phyloP scores from a whole-genome alignment of 2,329 filamentous ascomycete genomes.

The Fusarium nodosum region DNA sequence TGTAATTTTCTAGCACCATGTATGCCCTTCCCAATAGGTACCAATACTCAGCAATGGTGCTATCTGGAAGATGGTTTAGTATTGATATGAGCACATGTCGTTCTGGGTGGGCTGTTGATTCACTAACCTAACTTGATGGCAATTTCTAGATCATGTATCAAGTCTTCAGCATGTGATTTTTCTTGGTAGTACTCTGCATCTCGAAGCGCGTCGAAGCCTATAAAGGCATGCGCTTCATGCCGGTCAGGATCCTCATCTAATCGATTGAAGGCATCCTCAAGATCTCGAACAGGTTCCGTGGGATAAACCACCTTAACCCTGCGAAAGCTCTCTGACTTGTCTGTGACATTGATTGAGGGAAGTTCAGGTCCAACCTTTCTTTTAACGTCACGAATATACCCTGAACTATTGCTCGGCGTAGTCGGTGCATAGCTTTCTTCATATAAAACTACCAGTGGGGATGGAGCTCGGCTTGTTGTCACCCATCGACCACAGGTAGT shows the following conservation, averaged over 20 bases:
- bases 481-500: background rate
- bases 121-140: background rate
- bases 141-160: background rate
- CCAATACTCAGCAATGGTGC: background rate
- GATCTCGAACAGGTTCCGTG: background rate
- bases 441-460: background rate
- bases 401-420: accelerated
- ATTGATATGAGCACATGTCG: no score
- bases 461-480: background rate
- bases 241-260: background rate
- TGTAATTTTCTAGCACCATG: accelerated
- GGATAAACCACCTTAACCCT: background rate
- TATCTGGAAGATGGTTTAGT: background rate
- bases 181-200: accelerated
- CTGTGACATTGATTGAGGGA: background rate
- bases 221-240: background rate
- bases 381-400: accelerated
- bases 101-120: no score
- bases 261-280: background rate
- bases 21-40: background rate
- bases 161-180: accelerated
- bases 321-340: background rate
- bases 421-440: no score
- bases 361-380: background rate
- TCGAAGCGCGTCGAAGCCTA: background rate